Conservation (phyloP, 1,139 yeast genomes). For the Saccharomycopsis hybrid region DNA sequence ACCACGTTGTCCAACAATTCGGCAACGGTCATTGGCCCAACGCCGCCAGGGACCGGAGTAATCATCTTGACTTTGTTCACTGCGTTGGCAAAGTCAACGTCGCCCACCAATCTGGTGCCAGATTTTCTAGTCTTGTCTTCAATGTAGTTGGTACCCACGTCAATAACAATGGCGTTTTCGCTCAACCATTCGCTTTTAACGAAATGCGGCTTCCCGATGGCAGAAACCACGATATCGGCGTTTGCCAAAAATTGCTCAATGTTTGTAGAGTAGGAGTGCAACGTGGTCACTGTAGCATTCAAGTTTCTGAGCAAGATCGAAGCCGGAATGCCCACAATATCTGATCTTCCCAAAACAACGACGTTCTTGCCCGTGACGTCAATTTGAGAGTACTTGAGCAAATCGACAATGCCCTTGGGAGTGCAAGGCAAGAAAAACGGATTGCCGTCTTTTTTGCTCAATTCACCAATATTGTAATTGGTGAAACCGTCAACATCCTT, state of each 20-base stretch:
- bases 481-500: constrained; percentile 98
- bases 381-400: constrained; percentile 60
- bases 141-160: constrained; percentile 91
- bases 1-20: constrained; percentile 86
- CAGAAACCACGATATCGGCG: constrained; percentile 91
- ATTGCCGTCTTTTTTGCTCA: constrained; percentile 80
- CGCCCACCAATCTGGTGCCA: constrained; percentile 89
- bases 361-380: constrained; percentile 70
- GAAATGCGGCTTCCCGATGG: constrained; percentile 79
- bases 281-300: constrained; percentile 67
- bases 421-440: constrained; percentile 93
- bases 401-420: constrained; percentile 86
- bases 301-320: constrained; percentile 73
- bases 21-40: constrained; percentile 99
- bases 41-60: constrained; percentile 99
- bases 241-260: constrained; percentile 51
- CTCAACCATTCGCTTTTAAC: constrained; percentile 89
- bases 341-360: constrained; percentile 95
- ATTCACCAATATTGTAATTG: constrained; percentile 83
- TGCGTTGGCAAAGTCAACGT: constrained; percentile 75
- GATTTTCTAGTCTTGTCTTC: constrained; percentile 70
- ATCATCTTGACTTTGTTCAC: constrained; percentile 60
- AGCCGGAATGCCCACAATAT: constrained; percentile 93
- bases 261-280: constrained; percentile 72
- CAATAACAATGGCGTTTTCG: constrained; percentile 79